A percentile compares a stretch with the other conserved stretches of the same genome.
Evolutionary conservation across 768 basidiomycete species (phyloP).

Genomic region (Collybia nuda): DNA sequence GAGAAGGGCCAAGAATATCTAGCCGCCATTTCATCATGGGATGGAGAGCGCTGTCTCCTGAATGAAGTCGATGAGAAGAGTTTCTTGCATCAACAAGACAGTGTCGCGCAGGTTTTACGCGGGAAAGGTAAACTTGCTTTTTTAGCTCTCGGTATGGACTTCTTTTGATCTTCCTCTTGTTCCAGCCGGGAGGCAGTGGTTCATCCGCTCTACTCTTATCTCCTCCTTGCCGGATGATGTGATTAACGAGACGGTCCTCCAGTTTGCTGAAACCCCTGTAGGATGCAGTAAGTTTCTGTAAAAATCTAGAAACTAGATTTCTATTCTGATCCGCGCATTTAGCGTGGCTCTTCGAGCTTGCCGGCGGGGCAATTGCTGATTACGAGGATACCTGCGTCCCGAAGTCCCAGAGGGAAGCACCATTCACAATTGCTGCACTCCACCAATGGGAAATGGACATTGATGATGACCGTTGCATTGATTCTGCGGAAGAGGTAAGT

Average conservation of each 20-base stretch:
- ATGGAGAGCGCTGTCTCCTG: conserved; percentile 80
- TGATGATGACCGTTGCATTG: conserved; percentile 78
- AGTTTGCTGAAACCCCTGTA: conserved; percentile 82
- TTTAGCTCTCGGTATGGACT: background rate
- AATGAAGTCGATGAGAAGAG: conserved; percentile 92
- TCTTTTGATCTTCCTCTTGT: background rate
- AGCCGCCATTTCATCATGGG: conserved; percentile 83
- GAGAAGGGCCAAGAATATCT: conserved; percentile 78
- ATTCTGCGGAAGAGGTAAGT: conserved; percentile 77
- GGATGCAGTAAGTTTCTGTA: conserved; percentile 75
- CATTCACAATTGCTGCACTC: conserved; percentile 84
- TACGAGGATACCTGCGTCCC: conserved; percentile 75
- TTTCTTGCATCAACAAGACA: conserved; percentile 88
- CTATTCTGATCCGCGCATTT: background rate
- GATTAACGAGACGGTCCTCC: conserved; percentile 77
- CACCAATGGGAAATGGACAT: conserved; percentile 92
- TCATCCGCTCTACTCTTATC: conserved; percentile 84
- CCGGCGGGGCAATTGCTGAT: conserved; percentile 77
- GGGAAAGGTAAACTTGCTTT: conserved; percentile 61
- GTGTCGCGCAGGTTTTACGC: conserved; percentile 85
- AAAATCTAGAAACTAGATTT: no score
- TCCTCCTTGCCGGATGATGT: conserved; percentile 85
- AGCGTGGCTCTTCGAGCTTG: conserved; percentile 94
- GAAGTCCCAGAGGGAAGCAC: conserved; percentile 73
- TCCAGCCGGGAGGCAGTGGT: conserved; percentile 83